Base-by-base conservation (phyloP, 192 early-diverging fungal genomes). In the Jimgerdemannia lactiflua region DNA sequence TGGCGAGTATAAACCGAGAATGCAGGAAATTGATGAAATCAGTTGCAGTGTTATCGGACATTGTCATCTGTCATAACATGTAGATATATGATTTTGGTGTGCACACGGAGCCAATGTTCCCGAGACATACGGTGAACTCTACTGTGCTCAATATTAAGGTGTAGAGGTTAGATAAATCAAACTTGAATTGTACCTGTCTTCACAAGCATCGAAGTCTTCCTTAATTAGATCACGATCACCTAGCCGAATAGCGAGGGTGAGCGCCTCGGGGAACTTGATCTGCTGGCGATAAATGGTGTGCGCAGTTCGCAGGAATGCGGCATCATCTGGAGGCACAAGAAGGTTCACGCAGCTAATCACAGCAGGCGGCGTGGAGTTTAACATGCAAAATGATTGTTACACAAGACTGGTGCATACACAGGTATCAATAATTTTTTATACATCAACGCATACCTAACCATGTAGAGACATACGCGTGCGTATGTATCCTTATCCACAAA, bases 401-500 rank as follows among this genome's bases (percentile, higher is more conserved):
- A 14, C 0, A 6, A 10, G 49, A 2, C 8, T 59, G 14, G 63
- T 1, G n/a, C 3, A n/a, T 0, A 29, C 59, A 19, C 1, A 65
- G 10, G 71, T 4, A 29, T 29, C 29, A 29, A 29, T 29, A 29
- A 29, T 29, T 29, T 29, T 29, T 29, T n/a, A 1, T 19, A 42
- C 8, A 17, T 19, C 49, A 65, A 29, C 64, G 66, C 71, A 42
- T 82, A 94, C 94, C 93, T 92, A 44, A 94, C 80, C 87, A 99
- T 96, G 82, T 99, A 99, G 39, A 95, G 82, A 73, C 98, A 98
- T 41, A 99, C 97, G 41, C 98, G 93, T 75, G 89, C 87, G 83
- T 93, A 98, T 6, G 95, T 97, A 74, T 97, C 91, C 83, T 94
- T 94, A 84, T 97, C 95, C 39, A 98, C 95, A 80, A 93, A 97